A percentile compares a stretch with the other conserved stretches of the same genome.
phyloP scores from a whole-genome alignment of 306 rosid genomes.

The Benincasa hispida region DNA sequence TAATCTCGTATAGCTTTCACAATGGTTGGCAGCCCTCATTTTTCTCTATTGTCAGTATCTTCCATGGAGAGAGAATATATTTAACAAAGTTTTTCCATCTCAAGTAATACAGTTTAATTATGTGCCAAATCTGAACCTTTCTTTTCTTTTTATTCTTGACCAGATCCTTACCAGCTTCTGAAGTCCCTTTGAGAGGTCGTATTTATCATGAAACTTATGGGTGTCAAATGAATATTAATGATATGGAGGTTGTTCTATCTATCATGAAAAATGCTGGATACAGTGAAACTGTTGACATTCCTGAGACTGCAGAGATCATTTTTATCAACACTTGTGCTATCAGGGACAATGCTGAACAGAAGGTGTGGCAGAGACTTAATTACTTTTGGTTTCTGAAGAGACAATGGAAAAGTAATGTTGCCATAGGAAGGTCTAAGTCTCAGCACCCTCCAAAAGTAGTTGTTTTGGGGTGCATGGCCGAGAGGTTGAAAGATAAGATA shows the following conservation, averaged over 20 bases:
- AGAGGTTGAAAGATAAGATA: constrained; percentile 90
- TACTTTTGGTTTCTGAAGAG: constrained; percentile 98
- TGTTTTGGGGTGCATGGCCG: constrained; percentile 98
- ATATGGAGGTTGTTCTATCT: constrained; percentile 86
- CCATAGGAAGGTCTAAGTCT: constrained; percentile 65
- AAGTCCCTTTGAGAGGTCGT: constrained; percentile 52
- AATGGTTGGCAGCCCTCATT: neutral
- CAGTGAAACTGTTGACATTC: constrained; percentile 51
- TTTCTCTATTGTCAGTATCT: neutral
- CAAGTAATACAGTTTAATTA: neutral
- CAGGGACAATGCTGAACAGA: constrained; percentile 94
- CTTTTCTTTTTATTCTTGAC: neutral
- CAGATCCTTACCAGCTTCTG: constrained; percentile 38
- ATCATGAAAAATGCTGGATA: constrained; percentile 88
- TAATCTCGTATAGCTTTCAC: neutral
- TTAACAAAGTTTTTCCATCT: neutral
- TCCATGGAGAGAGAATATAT: neutral
- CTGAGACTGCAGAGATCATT: constrained; percentile 88
- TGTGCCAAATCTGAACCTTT: neutral
- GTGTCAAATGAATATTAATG: constrained; percentile 93
- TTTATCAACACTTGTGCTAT: constrained; percentile 96
- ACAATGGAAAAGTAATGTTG: constrained; percentile 80
- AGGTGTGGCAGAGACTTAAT: constrained; percentile 98
- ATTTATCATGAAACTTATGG: constrained; percentile 97
- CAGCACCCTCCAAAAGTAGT: constrained; percentile 76